Percentiles rank a stretch among this genome's conserved stretches.
These are phyloP conservation scores for Glycyrrhiza uralensis DNA, from an alignment of 306 rosid species.

Conservation along the genomic window DNA sequence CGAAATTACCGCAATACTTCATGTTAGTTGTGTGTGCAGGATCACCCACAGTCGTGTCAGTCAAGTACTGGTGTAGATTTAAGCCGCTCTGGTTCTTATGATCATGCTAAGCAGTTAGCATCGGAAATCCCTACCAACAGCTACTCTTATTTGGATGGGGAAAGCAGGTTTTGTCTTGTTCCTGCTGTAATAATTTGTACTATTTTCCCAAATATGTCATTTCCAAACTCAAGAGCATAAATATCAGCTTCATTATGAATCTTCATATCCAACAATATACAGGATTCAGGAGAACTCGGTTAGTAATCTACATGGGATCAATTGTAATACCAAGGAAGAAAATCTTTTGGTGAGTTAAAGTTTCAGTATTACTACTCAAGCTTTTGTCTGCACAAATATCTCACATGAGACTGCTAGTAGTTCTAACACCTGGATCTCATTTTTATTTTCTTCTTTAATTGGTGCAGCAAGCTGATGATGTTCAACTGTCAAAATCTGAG, in stretches of 20 bases:
- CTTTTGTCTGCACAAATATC: slow-evolving; percentile 10
- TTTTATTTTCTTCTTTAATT: slow-evolving; percentile 31
- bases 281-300: slow-evolving; percentile 53
- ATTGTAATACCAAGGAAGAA: slow-evolving; percentile 44
- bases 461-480: slow-evolving; percentile 58
- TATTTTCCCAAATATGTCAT: slow-evolving; percentile 2
- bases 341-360: slow-evolving; percentile 55
- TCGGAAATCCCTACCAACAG: slow-evolving; percentile 54
- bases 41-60: slow-evolving; percentile 49
- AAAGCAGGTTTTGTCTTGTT: slow-evolving; percentile 59
- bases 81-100: slow-evolving; percentile 52
- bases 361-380: slow-evolving; percentile 21
- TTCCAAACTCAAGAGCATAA: slow-evolving; percentile 6
- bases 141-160: slow-evolving; percentile 38
- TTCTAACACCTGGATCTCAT: slow-evolving; percentile 21
- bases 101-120: slow-evolving; percentile 68
- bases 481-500: slow-evolving; percentile 49
- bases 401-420: slow-evolving; percentile 17
- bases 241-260: background rate
- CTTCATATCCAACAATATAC: slow-evolving; percentile 17
- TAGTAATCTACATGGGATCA: slow-evolving; percentile 40
- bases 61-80: slow-evolving; percentile 47
- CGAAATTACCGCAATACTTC: background rate
- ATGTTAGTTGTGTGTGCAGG: slow-evolving; percentile 44
- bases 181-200: background rate